Evolutionary conservation across 202 grass and related monocot species (phyloP), one percentile per base, ranked within the genome.

Genomic region (Miscanthus sacchariflorus): DNA sequence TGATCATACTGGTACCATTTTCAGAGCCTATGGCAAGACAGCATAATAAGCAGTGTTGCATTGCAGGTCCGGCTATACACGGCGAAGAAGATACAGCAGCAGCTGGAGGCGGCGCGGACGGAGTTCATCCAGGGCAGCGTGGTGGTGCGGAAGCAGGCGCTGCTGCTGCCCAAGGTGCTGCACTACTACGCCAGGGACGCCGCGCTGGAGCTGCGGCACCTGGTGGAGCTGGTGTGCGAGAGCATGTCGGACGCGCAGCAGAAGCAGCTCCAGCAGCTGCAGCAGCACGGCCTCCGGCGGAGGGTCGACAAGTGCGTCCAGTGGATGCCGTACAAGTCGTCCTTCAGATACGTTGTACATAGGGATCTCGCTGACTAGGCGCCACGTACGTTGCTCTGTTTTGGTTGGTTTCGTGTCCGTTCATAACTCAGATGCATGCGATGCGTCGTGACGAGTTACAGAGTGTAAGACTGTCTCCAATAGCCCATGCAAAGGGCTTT

Each of bases 271-370:
- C 83, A 90, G 84, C 87, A 84, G 73, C 12, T 46, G 45, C 79
- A 86, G 63, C 82, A 91, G 85, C 83, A 70, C 76, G 73, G 83
- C 19, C 87, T 93, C 74, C 84, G 80, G 72, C 85, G 82, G 82
- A 89, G 50, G 90, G 40, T 85, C 39, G 93, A 95, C 46, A 98
- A 89, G 80, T 71, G 88, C 36, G 89, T 98, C 14, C 91, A 98
- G 81, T 98, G 95, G 95, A 72, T 93, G 81, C 93, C 95, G 0
- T 95, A 95, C 91, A 98, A 93, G 85, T 93, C 93, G 7, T 83
- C 88, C 35, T 98, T 95, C 93, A 85, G 85, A 95, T 98, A 98
- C 74, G 76, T 95, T 95, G 88, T 98, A 63, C 91, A 98, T 87
- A 93, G 89, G 74, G 93, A 91, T 77, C 80, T 98, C 56, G 87